phyloP scores from a whole-genome alignment of 2,329 filamentous ascomycete species.

The Fusarium torulosum region DNA sequence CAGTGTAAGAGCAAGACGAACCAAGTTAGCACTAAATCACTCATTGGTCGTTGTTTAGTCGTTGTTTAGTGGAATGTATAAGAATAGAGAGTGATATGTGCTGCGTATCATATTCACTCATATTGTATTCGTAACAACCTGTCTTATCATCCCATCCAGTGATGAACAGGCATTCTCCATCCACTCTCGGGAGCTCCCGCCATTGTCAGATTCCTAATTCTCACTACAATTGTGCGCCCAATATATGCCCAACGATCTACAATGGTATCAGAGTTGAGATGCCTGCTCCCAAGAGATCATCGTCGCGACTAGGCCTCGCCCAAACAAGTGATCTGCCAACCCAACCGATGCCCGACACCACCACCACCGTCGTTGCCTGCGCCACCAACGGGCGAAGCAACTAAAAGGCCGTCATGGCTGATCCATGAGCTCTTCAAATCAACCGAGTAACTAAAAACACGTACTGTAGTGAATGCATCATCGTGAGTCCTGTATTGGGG shows the following conservation, averaged over 20 bases:
- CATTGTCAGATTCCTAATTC: conserved; percentile 4
- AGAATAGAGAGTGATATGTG: neutral
- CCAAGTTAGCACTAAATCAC: neutral
- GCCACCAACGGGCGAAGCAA: conserved; percentile 29
- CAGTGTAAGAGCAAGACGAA: too few species aligned
- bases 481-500: conserved; percentile 29
- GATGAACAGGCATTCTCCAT: neutral
- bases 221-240: conserved; percentile 6
- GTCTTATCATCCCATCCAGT: conserved; percentile 8
- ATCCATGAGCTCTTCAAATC: conserved; percentile 26
- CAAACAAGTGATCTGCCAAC: conserved; percentile 27
- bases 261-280: conserved; percentile 15
- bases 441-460: conserved; percentile 21
- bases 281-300: conserved; percentile 20
- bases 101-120: conserved; percentile 10
- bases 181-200: conserved; percentile 1
- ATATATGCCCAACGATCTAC: conserved; percentile 16
- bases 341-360: conserved; percentile 43
- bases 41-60: neutral
- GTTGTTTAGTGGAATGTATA: neutral
- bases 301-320: conserved; percentile 14
- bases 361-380: conserved; percentile 39
- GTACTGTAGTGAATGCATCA: conserved; percentile 24
- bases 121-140: conserved; percentile 14
- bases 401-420: conserved; percentile 5